Evolutionary conservation across 2,329 filamentous ascomycete genomes (phyloP), one percentile per base, ranked within the genome.

Genomic region (Penicillium thymicola): DNA sequence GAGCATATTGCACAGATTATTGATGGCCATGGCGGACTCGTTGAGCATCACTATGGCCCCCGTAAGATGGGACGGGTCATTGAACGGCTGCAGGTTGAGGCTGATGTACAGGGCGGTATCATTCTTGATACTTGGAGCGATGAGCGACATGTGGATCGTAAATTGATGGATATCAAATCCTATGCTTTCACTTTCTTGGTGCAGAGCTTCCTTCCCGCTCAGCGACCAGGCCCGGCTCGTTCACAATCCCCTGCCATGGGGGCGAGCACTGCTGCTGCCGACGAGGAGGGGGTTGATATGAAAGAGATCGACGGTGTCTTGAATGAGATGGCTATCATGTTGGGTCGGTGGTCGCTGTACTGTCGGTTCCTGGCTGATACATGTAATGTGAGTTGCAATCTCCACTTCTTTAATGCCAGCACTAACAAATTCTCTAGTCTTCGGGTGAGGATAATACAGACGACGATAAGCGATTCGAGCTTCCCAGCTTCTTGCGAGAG

Each of bases 1-100:
- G 93, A 97, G 74, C 93, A 99, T 74, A 96, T 99, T 72, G 93
- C 94, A 2, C 90, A 96, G 71, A 97, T 99, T 62, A 87, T 99
- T 23, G 93, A 97, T 67, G 88, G 89, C 1, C 94, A 99, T 70
- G 91, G 93, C 32, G 86, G 86, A 0, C 81, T 99, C 9, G 93
- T 99, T 1, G 92, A 97, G 77, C 86, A 90, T 45, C 94, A 99
- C 74, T 99, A 99, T 70, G 94, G 94, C 1, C 77, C 83, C 16
- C 91, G 93, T 37, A 94, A 92, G 79, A 99, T 99, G 94, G 86
- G 89, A 32, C 89, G 88, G 65, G 94, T 99, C 51, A 93, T 97
- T 65, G 91, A 97, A 75, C 84, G 91, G 42, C 79, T 99, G 55
- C 94, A 99, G 75, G 85, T 92, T 68, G 94, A 99, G 76, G 94